These are phyloP conservation scores for Tetraselmis chui DNA, from an alignment of 139 green algal genomes.

Conservation along the genomic window DNA sequence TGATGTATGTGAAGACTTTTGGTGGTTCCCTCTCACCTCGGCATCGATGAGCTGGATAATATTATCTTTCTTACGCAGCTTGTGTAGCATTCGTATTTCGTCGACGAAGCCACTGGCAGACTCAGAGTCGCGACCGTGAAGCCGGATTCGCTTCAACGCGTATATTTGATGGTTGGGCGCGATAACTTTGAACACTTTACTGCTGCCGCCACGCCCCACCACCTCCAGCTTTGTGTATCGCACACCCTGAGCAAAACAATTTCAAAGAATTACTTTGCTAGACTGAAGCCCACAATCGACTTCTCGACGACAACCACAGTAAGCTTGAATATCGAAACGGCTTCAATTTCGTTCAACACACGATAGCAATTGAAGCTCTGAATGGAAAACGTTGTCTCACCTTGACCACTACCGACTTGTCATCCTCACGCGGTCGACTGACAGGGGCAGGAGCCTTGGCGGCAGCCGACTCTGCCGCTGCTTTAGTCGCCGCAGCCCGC, in stretches of 20 bases:
- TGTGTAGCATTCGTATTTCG: slow-evolving; percentile 84
- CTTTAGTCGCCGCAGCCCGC: not conserved
- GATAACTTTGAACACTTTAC: slow-evolving; percentile 95
- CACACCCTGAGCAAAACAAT: not conserved
- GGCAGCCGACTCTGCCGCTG: not conserved
- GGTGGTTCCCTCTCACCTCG: slow-evolving; percentile 39
- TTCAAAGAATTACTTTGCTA: too few species aligned
- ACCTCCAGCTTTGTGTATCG: slow-evolving; percentile 90
- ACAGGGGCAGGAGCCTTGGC: slow-evolving; percentile 22
- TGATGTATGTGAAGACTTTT: too few species aligned
- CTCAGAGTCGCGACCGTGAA: slow-evolving; percentile 60
- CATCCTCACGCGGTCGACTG: slow-evolving; percentile 57
- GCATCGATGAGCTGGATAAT: slow-evolving; percentile 95
- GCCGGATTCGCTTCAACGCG: slow-evolving; percentile 89
- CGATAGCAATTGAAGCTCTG: too few species aligned
- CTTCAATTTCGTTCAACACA: too few species aligned
- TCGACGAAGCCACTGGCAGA: slow-evolving; percentile 86
- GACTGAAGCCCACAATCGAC: too few species aligned
- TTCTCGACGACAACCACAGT: too few species aligned
- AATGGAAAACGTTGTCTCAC: too few species aligned
- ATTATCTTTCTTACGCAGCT: slow-evolving; percentile 68
- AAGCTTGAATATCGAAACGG: too few species aligned
- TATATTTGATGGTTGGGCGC: slow-evolving; percentile 84
- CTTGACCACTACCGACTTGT: slow-evolving; percentile 72
- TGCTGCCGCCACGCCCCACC: slow-evolving; percentile 83